Evolutionary conservation across 805 yeast species (phyloP), one percentile per base, ranked within the genome.

Genomic region (Wickerhamomyces rabaulensis): DNA sequence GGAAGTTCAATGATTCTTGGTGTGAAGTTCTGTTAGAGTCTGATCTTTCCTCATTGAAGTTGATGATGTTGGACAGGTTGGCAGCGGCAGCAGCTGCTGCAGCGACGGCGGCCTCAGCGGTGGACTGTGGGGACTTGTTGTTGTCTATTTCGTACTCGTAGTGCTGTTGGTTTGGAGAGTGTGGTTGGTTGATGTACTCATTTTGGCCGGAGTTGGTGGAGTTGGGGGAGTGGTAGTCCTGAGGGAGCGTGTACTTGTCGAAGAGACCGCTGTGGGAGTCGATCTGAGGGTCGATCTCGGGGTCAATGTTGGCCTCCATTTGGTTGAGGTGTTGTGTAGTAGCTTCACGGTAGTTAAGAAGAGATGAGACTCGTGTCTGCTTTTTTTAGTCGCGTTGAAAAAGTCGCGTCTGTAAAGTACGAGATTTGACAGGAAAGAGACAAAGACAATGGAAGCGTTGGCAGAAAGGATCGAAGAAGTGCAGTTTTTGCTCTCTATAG

Each of bases 11-110:
- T 6, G 39, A 19, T 19, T 35, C 39, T 35, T 35, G 39, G 10
- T 35, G 39, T 35, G 21, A 15, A 15, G 22, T 19, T 35, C 22
- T 19, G 6, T 4, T 35, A 3, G 39, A 35, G 23, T 35, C 12
- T 35, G 39, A 35, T 35, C 22, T 19, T 35, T 17, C 21, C 20
- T 40, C 41, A 23, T 52, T 53, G 48, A 57, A 60, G 39, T 54
- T 55, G 40, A 60, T 54, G 40, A 60, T 53, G 36, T 52, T 57
- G 13, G 63, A 54, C 35, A 58, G 40, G 39, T 55, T 55, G 3
- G 60, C 58, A 26, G 56, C 57, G 6, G 56, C 57, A 9, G 60
- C 59, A 15, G 58, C 58, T 20, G 48, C 56, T 10, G 54, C 55
- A 8, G 52, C 57, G 17, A 49, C 45, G 2, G 47, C 48, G 19